Conservation (phyloP, 106 monocot species). For the Phalaenopsis aphrodite region DNA sequence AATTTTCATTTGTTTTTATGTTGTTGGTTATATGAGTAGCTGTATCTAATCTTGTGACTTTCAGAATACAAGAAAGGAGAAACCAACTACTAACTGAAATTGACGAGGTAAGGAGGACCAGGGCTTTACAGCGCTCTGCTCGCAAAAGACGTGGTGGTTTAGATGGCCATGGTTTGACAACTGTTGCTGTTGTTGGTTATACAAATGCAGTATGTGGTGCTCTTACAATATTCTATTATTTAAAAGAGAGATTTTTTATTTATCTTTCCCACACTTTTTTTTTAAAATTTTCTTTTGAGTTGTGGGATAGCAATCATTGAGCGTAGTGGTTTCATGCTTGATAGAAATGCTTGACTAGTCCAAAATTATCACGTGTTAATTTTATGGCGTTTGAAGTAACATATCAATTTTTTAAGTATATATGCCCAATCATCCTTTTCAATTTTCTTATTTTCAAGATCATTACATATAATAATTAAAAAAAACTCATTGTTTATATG, state of each 20-base stretch:
- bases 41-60: not conserved
- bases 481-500: not conserved
- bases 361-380: too few species aligned
- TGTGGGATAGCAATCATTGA: not conserved
- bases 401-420: too few species aligned
- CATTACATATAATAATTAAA: not conserved
- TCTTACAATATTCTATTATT: not conserved
- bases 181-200: conserved; percentile 96
- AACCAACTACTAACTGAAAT: conserved; percentile 62
- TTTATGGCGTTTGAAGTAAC: too few species aligned
- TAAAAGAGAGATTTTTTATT: not conserved
- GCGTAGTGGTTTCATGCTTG: not conserved
- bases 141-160: conserved; percentile 71
- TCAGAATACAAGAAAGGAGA: conserved; percentile 80
- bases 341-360: not conserved
- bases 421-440: too few species aligned
- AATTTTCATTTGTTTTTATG: not conserved
- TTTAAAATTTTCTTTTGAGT: not conserved
- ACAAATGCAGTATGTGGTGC: conserved; percentile 85
- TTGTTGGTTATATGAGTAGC: not conserved
- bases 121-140: conserved; percentile 73
- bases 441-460: not conserved
- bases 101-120: conserved; percentile 86
- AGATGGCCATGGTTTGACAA: conserved; percentile 57
- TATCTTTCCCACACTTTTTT: not conserved